These are phyloP conservation scores for Rhododendron molle DNA, from an alignment of 148 eudicot genomes.

Conservation along the genomic window DNA sequence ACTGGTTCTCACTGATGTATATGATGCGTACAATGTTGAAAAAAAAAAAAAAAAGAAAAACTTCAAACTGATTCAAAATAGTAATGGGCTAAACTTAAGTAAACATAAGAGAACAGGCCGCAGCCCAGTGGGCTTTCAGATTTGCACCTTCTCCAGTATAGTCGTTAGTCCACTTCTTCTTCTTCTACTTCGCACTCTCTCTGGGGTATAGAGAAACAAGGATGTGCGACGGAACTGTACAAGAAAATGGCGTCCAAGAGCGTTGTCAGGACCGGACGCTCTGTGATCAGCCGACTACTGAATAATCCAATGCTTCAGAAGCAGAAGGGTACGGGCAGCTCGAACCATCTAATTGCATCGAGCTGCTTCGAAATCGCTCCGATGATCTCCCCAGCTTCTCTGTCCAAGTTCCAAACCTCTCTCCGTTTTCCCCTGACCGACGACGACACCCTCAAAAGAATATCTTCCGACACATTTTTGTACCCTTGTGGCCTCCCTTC, in stretches of 20 bases:
- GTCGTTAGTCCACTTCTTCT: neutral
- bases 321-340: neutral
- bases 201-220: neutral
- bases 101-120: too few relatives aligned
- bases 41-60: too few relatives aligned
- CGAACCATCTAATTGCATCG: slow-evolving; percentile 8
- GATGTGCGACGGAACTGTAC: too few relatives aligned
- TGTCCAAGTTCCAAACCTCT: slow-evolving; percentile 22
- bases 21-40: too few relatives aligned
- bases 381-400: slow-evolving; percentile 16
- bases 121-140: neutral
- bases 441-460: slow-evolving; percentile 19
- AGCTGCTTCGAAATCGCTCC: slow-evolving; percentile 13
- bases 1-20: too few relatives aligned
- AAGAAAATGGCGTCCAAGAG: slow-evolving; percentile 52
- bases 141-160: neutral
- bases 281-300: slow-evolving; percentile 38
- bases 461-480: slow-evolving; percentile 29
- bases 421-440: slow-evolving; percentile 33
- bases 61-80: too few relatives aligned
- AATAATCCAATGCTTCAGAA: slow-evolving; percentile 17
- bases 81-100: too few relatives aligned
- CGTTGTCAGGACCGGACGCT: slow-evolving; percentile 49
- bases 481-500: slow-evolving; percentile 65
- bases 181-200: neutral